phyloP scores from a whole-genome alignment of 1,139 yeast species.

The Pichia sp. region DNA sequence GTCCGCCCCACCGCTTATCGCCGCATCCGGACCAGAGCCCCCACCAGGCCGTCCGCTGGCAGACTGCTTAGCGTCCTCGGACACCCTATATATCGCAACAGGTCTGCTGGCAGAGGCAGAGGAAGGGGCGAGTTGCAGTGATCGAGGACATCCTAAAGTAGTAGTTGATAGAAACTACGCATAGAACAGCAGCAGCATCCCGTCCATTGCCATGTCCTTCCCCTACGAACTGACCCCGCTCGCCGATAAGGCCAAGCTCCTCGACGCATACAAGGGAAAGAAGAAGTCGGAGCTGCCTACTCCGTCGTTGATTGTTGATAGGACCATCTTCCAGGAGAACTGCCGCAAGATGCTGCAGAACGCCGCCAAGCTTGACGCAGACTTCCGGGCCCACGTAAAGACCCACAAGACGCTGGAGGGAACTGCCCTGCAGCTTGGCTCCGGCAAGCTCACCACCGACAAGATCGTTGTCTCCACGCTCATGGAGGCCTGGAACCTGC shows the following conservation, averaged over 20 bases:
- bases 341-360: slow-evolving; percentile 39
- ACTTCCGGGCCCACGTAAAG: slow-evolving; percentile 53
- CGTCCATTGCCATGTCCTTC: slow-evolving; percentile 13
- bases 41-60: neutral
- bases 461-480: slow-evolving; percentile 68
- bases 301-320: slow-evolving; percentile 49
- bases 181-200: neutral
- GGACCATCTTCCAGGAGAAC: slow-evolving; percentile 36
- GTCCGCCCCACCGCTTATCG: neutral
- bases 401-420: slow-evolving; percentile 64
- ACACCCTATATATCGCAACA: neutral
- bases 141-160: too few relatives aligned
- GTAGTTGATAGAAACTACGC: too few relatives aligned
- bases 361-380: slow-evolving; percentile 26
- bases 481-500: slow-evolving; percentile 51
- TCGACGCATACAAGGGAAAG: slow-evolving; percentile 18
- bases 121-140: neutral
- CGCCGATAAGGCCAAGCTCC: slow-evolving; percentile 27
- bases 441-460: slow-evolving; percentile 34
- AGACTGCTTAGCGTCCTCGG: neutral
- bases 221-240: slow-evolving; percentile 26
- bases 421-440: slow-evolving; percentile 42
- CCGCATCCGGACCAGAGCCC: neutral
- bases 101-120: neutral
- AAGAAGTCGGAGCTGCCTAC: slow-evolving; percentile 39